phyloP scores from a whole-genome alignment of 116 monocot genomes.

The Dioscorea cayenensis region DNA sequence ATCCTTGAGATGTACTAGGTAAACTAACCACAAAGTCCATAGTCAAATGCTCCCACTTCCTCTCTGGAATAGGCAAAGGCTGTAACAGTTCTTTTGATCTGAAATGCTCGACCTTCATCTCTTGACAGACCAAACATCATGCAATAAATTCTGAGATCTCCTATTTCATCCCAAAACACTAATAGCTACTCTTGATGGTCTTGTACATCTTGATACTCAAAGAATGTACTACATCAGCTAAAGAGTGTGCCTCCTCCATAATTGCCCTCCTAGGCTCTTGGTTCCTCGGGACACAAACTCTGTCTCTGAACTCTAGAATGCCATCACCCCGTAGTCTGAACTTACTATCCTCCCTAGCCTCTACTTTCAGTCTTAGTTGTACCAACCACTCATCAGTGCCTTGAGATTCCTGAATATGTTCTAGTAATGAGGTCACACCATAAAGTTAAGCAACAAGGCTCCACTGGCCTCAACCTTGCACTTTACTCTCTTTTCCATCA shows the following conservation, averaged over 20 bases:
- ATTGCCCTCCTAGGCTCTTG: not conserved
- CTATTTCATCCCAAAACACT: not conserved
- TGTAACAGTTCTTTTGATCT: not conserved
- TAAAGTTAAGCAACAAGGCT: too few relatives aligned
- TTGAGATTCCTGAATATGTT: not conserved
- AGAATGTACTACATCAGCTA: not conserved
- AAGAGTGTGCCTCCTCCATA: not conserved
- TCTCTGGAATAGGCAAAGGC: not conserved
- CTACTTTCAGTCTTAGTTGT: not conserved
- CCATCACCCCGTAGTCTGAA: not conserved
- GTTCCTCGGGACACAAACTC: not conserved
- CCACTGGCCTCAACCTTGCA: not conserved
- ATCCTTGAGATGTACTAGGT: not conserved
- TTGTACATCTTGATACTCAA: not conserved
- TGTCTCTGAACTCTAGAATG: not conserved
- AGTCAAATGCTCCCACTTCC: not conserved
- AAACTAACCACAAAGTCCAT: not conserved
- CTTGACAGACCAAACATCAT: not conserved
- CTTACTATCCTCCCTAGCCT: not conserved
- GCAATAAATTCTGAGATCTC: not conserved
- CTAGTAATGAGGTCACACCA: too few relatives aligned
- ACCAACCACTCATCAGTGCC: not conserved
- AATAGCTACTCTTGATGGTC: not conserved
- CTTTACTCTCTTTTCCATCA: not conserved
- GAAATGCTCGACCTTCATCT: not conserved